phyloP scores from a whole-genome alignment of 352 stramenopile genomes.

The Bremia lactucae region DNA sequence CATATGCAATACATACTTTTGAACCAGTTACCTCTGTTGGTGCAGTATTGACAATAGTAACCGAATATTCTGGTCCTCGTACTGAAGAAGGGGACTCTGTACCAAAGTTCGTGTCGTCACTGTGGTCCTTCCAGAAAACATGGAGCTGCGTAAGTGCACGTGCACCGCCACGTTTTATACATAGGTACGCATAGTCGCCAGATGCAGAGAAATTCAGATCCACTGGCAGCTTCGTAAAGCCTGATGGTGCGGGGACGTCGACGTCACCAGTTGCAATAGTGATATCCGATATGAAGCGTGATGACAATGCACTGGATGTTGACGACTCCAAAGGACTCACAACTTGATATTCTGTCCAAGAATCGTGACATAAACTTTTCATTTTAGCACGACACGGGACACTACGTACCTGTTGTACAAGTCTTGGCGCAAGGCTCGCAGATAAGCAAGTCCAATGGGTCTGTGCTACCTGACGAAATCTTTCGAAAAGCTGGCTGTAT shows the following conservation, averaged over 20 bases:
- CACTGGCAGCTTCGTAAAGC: slow-evolving; percentile 39
- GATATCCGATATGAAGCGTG: slow-evolving; percentile 57
- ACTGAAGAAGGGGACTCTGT: too few species aligned
- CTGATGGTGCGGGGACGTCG: slow-evolving; percentile 34
- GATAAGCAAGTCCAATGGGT: slow-evolving; percentile 19
- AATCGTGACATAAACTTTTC: too few species aligned
- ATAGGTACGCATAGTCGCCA: slow-evolving; percentile 63
- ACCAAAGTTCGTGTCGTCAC: too few species aligned
- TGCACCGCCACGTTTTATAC: slow-evolving; percentile 38
- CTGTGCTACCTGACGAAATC: neutral
- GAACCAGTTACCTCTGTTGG: slow-evolving; percentile 17
- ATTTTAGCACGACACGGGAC: too few species aligned
- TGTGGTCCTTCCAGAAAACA: slow-evolving; percentile 8
- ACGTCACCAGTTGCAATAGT: slow-evolving; percentile 41
- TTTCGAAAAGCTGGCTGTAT: slow-evolving; percentile 47
- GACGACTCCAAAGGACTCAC: slow-evolving; percentile 42
- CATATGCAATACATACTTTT: slow-evolving; percentile 25
- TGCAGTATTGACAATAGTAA: slow-evolving; percentile 3
- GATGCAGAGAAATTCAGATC: slow-evolving; percentile 57
- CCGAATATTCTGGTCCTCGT: too few species aligned
- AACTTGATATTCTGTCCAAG: slow-evolving; percentile 31
- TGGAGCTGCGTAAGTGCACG: slow-evolving; percentile 31
- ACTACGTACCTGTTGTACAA: slow-evolving; percentile 59
- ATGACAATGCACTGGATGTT: slow-evolving; percentile 13
- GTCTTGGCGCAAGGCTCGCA: slow-evolving; percentile 54